These are phyloP conservation scores for Nicotiana undulata DNA, from an alignment of 257 asterid species.

Conservation along the genomic window DNA sequence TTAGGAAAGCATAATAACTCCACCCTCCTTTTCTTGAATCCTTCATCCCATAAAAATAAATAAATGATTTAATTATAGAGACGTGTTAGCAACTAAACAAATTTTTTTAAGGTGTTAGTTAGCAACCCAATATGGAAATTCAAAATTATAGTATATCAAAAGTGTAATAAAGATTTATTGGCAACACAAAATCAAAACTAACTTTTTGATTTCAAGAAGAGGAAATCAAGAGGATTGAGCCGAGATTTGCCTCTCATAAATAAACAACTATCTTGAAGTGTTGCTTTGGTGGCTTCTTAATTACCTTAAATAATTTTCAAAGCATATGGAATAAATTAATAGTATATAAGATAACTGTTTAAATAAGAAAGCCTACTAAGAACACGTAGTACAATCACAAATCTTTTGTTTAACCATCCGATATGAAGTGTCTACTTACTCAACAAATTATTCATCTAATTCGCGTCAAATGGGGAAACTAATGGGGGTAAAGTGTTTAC, in stretches of 20 bases:
- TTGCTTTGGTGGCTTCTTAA: constrained; percentile 3
- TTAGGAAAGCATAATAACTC: neutral
- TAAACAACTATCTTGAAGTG: neutral
- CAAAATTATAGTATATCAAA: neutral
- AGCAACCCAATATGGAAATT: neutral
- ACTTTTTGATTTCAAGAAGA: constrained; percentile 8
- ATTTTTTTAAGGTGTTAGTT: neutral
- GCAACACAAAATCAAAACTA: neutral
- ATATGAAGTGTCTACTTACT: no score
- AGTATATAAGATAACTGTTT: neutral
- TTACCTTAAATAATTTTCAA: neutral
- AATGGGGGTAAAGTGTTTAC: no score
- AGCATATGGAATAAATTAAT: neutral
- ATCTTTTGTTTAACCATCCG: neutral
- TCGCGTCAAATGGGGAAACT: no score
- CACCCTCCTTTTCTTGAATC: neutral
- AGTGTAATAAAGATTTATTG: neutral
- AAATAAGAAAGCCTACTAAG: neutral
- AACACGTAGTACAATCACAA: neutral
- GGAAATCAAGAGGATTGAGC: constrained; percentile 18
- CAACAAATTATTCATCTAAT: no score
- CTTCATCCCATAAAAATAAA: neutral
- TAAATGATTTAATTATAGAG: neutral
- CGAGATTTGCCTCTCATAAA: constrained; percentile 21
- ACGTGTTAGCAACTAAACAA: neutral